Base-by-base conservation (phyloP, 31 red algal species). In the Porphyra umbilicalis region DNA sequence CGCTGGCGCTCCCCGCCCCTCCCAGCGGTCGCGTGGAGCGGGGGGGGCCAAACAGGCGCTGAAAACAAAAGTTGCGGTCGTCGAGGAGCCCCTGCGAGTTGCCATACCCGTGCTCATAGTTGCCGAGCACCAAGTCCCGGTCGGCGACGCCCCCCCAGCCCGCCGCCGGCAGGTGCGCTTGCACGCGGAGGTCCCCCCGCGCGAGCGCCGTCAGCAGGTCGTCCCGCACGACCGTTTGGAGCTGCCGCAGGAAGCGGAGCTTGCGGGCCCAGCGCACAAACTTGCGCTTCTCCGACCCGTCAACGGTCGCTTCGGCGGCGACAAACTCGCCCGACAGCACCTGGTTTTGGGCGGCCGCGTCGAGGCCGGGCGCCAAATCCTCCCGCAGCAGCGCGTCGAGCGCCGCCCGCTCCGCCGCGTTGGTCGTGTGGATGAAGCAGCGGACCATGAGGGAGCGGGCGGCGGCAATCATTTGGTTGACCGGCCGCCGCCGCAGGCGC, bases 221-320 rank as follows among this genome's bases (percentile, higher is more conserved):
- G 44, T 93, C 84, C 35, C 87, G 76, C 71, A 83, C 79, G 15
- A 94, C 83, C 71, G 87, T 77, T 9, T 88, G 77, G 44, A 97
- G 81, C 32, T 88, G 83, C 38, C 89, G 92, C 57, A 97, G 80
- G 42, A 97, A 83, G 38, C 94, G 76, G 14, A 97, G 79, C 75
- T 92, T 92, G 6, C 94, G 75, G 6, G 94, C 94, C 94, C 94
- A 97, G 20, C 94, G 85, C 33, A 97, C 86, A 80, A 83, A 97
- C 83, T 97, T 93, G 39, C 94, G 88, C 38, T 88, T 90, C 85
- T 97, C 94, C 34, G 42, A 79, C 8, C 81, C 81, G 34, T 87
- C 75, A 33, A 85, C 77, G 20, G 77, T 35, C 82, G 37, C 29
- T 35, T 83, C 88, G 46, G 88, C 88, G 36, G 76, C 80, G 9